Conservation (phyloP, 2,329 filamentous ascomycete genomes). For the Juglanconis oblonga region DNA sequence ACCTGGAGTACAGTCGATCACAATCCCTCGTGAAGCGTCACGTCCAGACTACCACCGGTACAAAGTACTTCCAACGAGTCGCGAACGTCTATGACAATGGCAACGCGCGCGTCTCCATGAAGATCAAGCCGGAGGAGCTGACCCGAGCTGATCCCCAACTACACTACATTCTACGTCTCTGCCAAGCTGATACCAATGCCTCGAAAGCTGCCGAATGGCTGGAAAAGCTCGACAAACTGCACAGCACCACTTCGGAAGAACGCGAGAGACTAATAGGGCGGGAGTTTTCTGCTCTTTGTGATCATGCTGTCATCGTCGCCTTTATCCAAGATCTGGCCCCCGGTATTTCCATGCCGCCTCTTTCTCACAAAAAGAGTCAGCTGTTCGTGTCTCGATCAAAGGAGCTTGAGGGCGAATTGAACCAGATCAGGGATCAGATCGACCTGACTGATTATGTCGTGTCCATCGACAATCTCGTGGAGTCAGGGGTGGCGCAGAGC, state of each 20-base stretch:
- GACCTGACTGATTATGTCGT: conserved; percentile 37
- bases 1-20: conserved; percentile 39
- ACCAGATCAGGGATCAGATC: conserved; percentile 34
- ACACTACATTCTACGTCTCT: conserved; percentile 43
- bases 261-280: conserved; percentile 31
- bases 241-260: conserved; percentile 30
- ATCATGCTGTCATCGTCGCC: conserved; percentile 34
- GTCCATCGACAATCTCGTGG: conserved; percentile 40
- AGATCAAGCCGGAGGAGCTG: conserved; percentile 37
- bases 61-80: conserved; percentile 40
- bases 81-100: conserved; percentile 34
- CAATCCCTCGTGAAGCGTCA: conserved; percentile 39
- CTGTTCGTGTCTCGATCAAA: conserved; percentile 31
- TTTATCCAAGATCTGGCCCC: conserved; percentile 39
- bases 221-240: conserved; percentile 36
- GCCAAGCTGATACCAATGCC: conserved; percentile 34
- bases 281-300: conserved; percentile 33
- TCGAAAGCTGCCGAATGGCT: conserved; percentile 37
- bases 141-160: conserved; percentile 36
- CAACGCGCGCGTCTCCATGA: conserved; percentile 37
- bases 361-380: conserved; percentile 38
- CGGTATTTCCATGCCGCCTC: conserved; percentile 32
- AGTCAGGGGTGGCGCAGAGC: conserved; percentile 34
- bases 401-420: conserved; percentile 36
- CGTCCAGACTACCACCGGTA: conserved; percentile 32